Evolutionary conservation across 257 asterid genomes (phyloP).

Genomic region (Asclepias syriaca): DNA sequence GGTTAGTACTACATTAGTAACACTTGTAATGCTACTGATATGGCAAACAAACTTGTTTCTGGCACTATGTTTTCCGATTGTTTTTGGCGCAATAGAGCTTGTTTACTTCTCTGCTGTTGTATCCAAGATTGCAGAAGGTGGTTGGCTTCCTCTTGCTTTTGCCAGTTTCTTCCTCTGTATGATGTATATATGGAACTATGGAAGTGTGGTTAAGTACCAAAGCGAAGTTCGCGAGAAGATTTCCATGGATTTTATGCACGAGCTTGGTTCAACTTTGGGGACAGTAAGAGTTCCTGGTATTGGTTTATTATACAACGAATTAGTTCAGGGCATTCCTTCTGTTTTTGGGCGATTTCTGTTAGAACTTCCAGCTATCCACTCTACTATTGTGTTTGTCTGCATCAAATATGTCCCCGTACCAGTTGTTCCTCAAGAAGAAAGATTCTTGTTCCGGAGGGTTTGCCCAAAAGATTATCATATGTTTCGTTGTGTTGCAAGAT

Average conservation of each 20-base stretch:
- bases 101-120: constrained; percentile 78
- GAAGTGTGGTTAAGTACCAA: constrained; percentile 78
- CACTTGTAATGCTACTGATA: constrained; percentile 84
- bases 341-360: constrained; percentile 70
- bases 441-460: constrained; percentile 75
- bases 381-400: constrained; percentile 75
- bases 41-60: constrained; percentile 74
- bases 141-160: constrained; percentile 89
- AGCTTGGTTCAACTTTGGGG: constrained; percentile 79
- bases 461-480: constrained; percentile 90
- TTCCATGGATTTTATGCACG: constrained; percentile 72
- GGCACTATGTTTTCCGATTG: constrained; percentile 62
- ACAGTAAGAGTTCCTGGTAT: constrained; percentile 84
- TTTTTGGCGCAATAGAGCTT: constrained; percentile 74
- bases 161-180: constrained; percentile 69
- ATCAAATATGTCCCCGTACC: constrained; percentile 86
- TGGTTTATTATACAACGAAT: constrained; percentile 81
- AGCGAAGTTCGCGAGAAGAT: constrained; percentile 77
- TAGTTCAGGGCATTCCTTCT: constrained; percentile 87
- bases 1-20: constrained; percentile 76
- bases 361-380: constrained; percentile 91
- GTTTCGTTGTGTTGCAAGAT: constrained; percentile 90
- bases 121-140: constrained; percentile 84
- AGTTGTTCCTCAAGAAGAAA: constrained; percentile 82
- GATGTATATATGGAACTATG: constrained; percentile 93